Conservation (phyloP, 805 yeast genomes). For the Wickerhamomyces ciferrii region DNA sequence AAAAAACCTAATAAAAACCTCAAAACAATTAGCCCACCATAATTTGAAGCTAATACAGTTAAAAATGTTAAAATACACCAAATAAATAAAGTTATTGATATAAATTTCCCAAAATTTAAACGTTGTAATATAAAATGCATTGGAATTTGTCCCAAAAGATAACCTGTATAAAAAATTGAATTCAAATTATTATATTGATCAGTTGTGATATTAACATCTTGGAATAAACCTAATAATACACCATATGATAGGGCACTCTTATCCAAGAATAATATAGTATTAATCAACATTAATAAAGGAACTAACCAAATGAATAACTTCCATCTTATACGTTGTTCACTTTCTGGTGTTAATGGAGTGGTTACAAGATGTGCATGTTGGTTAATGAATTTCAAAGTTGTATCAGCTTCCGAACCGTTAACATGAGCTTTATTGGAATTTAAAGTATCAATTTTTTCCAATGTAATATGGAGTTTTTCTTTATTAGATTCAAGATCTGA, state of each 20-base stretch:
- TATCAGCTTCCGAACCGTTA: too few relatives aligned
- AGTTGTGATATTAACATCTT: slow-evolving; percentile 19
- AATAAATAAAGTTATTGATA: slow-evolving; percentile 2
- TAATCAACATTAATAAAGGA: slow-evolving; percentile 16
- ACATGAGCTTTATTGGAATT: too few relatives aligned
- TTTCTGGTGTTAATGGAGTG: too few relatives aligned
- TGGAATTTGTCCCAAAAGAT: slow-evolving; percentile 41
- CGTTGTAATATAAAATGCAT: slow-evolving; percentile 34
- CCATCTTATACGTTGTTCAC: too few relatives aligned
- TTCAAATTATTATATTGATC: slow-evolving; percentile 24
- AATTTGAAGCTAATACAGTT: too few relatives aligned
- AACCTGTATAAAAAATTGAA: slow-evolving; percentile 38
- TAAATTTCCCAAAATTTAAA: slow-evolving; percentile 20
- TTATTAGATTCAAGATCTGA: too few relatives aligned
- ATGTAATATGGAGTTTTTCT: too few relatives aligned
- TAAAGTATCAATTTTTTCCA: too few relatives aligned
- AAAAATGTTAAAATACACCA: too few relatives aligned
- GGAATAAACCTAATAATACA: slow-evolving; percentile 30
- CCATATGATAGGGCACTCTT: slow-evolving; percentile 38
- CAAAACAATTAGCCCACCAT: too few relatives aligned
- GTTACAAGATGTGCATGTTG: too few relatives aligned
- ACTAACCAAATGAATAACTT: slow-evolving; percentile 10
- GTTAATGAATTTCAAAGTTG: too few relatives aligned
- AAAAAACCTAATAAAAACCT: slow-evolving; percentile 4
- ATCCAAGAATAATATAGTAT: slow-evolving; percentile 30